These are phyloP conservation scores for Trichosporon sp. DNA, from an alignment of 1,284 basidiomycete species.

Conservation along the genomic window DNA sequence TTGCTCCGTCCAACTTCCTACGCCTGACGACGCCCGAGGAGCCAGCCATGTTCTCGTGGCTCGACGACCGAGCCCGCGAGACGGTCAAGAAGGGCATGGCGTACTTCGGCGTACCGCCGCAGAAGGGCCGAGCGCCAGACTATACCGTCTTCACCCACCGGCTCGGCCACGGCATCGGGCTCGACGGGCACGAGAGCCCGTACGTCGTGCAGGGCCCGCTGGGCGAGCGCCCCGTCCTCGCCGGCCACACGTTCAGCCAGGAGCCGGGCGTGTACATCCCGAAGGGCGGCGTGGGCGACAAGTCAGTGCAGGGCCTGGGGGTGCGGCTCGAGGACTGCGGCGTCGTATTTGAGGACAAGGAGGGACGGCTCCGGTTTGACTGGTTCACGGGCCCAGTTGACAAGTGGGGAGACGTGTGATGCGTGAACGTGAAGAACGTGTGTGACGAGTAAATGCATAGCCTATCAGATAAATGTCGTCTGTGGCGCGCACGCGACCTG, in stretches of 20 bases:
- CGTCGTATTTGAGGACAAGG: conserved; percentile 62
- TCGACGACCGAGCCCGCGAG: conserved; percentile 70
- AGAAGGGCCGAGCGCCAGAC: conserved; percentile 51
- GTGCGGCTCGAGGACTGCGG: conserved; percentile 82
- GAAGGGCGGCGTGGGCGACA: conserved; percentile 24
- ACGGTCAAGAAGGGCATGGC: conserved; percentile 61
- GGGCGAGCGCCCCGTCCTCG: conserved; percentile 59
- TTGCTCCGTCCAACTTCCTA: conserved; percentile 59
- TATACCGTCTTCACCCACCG: conserved; percentile 73
- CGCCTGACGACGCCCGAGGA: conserved; percentile 37
- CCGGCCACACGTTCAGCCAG: conserved; percentile 75
- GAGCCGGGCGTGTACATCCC: conserved; percentile 80
- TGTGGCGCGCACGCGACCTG: background rate
- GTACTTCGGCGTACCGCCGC: conserved; percentile 23
- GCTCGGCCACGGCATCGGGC: conserved; percentile 70
- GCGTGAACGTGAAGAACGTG: background rate
- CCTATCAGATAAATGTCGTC: background rate
- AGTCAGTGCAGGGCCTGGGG: conserved; percentile 67
- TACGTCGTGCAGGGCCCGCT: conserved; percentile 69
- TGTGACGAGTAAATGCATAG: background rate
- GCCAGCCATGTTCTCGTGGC: conserved; percentile 59
- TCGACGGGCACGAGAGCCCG: conserved; percentile 78
- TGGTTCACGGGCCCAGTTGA: conserved; percentile 50
- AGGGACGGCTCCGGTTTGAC: conserved; percentile 50
- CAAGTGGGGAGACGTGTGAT: conserved; percentile 44